Percentiles rank a stretch among this genome's conserved stretches.
Evolutionary conservation across 305 asterid genomes (phyloP).

Genomic region (Fraxinus sp.): DNA sequence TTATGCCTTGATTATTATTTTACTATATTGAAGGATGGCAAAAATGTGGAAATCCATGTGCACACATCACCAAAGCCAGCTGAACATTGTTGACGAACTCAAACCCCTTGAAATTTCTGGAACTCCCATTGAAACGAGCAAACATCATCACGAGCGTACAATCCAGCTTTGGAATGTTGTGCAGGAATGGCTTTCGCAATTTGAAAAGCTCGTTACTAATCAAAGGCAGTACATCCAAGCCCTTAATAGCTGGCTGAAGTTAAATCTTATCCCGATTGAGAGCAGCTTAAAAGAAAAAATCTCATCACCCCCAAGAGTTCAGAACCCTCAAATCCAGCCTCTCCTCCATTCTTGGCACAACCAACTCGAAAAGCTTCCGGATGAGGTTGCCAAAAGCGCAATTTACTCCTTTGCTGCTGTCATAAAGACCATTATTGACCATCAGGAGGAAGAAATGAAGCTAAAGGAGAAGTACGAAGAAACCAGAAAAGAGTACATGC

Average conservation of each 20-base stretch:
- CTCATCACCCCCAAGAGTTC: slow-evolving; percentile 60
- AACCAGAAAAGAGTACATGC: slow-evolving; percentile 65
- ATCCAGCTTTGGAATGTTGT: slow-evolving; percentile 65
- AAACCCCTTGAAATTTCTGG: slow-evolving; percentile 63
- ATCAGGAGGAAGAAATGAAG: slow-evolving; percentile 91
- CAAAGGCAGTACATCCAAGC: slow-evolving; percentile 62
- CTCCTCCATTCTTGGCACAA: slow-evolving; percentile 83
- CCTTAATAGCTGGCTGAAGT: slow-evolving; percentile 81
- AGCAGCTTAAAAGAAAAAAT: slow-evolving; percentile 74
- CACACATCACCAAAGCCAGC: slow-evolving; percentile 67
- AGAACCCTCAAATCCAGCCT: slow-evolving; percentile 69
- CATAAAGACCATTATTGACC: slow-evolving; percentile 65
- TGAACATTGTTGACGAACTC: slow-evolving; percentile 61
- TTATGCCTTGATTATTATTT: neutral
- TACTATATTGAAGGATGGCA: slow-evolving; percentile 61
- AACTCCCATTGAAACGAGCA: slow-evolving; percentile 66
- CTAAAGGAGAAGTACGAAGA: slow-evolving; percentile 82
- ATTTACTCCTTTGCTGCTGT: slow-evolving; percentile 76
- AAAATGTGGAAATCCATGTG: slow-evolving; percentile 89
- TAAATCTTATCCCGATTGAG: slow-evolving; percentile 81
- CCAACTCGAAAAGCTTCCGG: slow-evolving; percentile 84
- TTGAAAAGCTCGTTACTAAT: slow-evolving; percentile 66
- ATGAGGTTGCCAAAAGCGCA: slow-evolving; percentile 78
- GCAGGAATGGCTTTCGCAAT: slow-evolving; percentile 72
- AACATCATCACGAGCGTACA: slow-evolving; percentile 75